Conservation (phyloP, 1,284 basidiomycete species). For the Moniliella sp. region DNA sequence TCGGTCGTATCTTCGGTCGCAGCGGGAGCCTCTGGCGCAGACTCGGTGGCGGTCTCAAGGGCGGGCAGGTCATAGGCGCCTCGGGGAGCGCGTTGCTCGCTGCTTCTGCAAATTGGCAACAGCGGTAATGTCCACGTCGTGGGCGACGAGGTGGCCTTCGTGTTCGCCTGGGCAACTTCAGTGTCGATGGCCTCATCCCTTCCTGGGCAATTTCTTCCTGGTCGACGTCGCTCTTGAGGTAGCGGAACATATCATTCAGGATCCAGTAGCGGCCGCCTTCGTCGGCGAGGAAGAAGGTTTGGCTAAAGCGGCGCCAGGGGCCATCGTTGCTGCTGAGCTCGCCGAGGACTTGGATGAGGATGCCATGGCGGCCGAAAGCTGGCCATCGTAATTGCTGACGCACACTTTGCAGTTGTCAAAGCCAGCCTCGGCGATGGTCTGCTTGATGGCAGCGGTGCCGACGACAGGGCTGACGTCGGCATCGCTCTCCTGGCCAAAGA, state of each 20-base stretch:
- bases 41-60: conserved; percentile 10
- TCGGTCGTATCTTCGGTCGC: conserved; percentile 29
- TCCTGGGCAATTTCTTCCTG: conserved; percentile 39
- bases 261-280: conserved; percentile 98
- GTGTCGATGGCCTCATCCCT: conserved; percentile 1
- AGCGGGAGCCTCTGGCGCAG: conserved; percentile 7
- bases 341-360: conserved; percentile 95
- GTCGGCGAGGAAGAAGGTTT: conserved; percentile 97
- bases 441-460: no score
- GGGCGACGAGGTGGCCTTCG: conserved; percentile 10
- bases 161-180: conserved; percentile 10
- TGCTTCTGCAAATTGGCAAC: conserved; percentile 2
- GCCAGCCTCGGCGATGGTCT: no score
- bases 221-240: conserved; percentile 65
- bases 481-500: no score
- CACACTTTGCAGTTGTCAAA: conserved; percentile 94
- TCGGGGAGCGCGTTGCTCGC: conserved; percentile 8
- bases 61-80: conserved; percentile 2
- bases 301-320: conserved; percentile 91
- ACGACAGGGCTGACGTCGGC: no score
- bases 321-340: conserved; percentile 69
- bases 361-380: conserved; percentile 72
- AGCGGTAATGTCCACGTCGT: conserved; percentile 3
- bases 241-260: conserved; percentile 98
- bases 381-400: conserved; percentile 43